Percentiles rank a stretch among this genome's conserved stretches.
Evolutionary conservation across 1,284 basidiomycete genomes (phyloP).

Genomic region (Trametes pubescens): DNA sequence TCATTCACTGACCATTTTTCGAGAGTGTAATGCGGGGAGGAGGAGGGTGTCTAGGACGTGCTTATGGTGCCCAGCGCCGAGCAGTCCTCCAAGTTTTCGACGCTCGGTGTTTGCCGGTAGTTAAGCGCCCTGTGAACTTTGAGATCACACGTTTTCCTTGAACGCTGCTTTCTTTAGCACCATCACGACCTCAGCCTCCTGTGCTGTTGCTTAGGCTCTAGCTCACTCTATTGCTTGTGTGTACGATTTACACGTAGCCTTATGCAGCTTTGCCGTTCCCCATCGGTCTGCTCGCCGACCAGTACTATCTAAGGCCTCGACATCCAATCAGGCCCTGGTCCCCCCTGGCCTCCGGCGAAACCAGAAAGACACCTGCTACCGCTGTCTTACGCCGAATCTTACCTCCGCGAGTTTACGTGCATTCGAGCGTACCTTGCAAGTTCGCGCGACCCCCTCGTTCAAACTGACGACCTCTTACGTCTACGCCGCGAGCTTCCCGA

Average conservation of each 20-base stretch:
- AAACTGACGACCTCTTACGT: not conserved
- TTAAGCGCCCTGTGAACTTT: not conserved
- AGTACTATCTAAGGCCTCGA: no score
- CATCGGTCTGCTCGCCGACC: no score
- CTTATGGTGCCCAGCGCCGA: conserved; percentile 3
- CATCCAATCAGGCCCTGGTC: no score
- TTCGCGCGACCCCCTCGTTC: no score
- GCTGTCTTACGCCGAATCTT: no score
- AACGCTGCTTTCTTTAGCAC: not conserved
- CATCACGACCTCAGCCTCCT: conserved; percentile 1
- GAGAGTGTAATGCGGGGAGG: not conserved
- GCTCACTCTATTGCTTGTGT: not conserved
- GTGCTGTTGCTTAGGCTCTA: not conserved
- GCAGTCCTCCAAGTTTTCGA: conserved; percentile 31
- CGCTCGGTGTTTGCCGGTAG: conserved; percentile 23
- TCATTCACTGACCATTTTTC: conserved; percentile 41
- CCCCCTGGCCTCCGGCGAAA: no score
- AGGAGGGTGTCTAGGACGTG: conserved; percentile 17
- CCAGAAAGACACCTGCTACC: no score
- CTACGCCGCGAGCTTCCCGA: conserved; percentile 11
- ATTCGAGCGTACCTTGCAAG: no score
- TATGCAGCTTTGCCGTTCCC: no score
- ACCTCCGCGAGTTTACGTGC: no score
- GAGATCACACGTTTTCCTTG: no score
- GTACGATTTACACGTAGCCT: no score